A percentile compares a stretch with the other conserved stretches of the same genome.
Conservation (phyloP, 2,329 filamentous ascomycete species). For the Colletotrichum limetticola region DNA sequence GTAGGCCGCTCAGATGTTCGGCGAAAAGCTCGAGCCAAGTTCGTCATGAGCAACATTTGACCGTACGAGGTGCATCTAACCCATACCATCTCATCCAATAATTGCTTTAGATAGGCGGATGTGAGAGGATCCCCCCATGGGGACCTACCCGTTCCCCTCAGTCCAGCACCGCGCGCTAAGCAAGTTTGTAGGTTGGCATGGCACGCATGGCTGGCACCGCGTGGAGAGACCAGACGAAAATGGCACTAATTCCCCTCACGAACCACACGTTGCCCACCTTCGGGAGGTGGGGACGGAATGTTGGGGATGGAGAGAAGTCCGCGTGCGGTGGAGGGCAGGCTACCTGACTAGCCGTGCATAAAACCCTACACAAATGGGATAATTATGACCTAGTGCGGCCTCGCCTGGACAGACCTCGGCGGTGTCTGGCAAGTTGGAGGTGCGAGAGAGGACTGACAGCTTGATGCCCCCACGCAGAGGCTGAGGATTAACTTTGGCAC, state of each 20-base stretch:
- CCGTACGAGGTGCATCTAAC: background rate
- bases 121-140: background rate
- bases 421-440: background rate
- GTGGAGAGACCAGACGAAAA: background rate
- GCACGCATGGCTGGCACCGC: background rate
- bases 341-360: background rate
- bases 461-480: constrained; percentile 17
- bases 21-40: background rate
- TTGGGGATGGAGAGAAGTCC: constrained; percentile 10
- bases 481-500: background rate
- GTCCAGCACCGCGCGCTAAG: background rate
- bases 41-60: constrained; percentile 2
- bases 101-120: background rate
- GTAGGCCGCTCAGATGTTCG: background rate
- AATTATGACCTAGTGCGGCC: background rate
- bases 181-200: background rate
- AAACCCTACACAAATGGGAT: background rate
- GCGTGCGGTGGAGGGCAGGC: background rate
- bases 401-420: background rate
- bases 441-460: too few species aligned
- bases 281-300: constrained; percentile 2
- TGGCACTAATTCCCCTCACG: background rate
- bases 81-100: constrained; percentile 12
- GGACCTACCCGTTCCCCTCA: background rate
- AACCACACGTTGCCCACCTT: background rate